Conservation (phyloP, 176 grass and related monocot genomes). For the Oryza officinalis region DNA sequence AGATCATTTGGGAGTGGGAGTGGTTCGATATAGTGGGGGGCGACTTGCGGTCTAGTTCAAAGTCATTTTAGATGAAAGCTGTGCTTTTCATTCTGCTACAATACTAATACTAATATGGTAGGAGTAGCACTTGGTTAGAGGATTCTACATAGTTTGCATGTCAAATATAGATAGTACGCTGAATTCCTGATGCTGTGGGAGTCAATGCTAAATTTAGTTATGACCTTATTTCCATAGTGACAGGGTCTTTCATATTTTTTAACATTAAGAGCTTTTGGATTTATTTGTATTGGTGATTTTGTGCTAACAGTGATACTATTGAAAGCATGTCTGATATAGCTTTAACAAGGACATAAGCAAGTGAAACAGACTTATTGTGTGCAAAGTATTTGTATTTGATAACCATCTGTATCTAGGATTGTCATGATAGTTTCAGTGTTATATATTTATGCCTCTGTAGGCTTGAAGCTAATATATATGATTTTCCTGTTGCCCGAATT, state of each 20-base stretch:
- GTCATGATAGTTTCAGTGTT: slow-evolving; percentile 8
- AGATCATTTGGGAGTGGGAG: not conserved
- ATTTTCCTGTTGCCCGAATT: slow-evolving; percentile 13
- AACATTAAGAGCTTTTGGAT: not conserved
- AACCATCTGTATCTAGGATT: not conserved
- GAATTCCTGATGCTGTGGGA: not conserved
- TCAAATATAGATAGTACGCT: not conserved
- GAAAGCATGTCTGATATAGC: not conserved
- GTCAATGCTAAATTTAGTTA: not conserved
- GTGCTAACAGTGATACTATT: slow-evolving; percentile 1
- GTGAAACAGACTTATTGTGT: not conserved
- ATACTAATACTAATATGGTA: not conserved
- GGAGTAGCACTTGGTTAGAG: not conserved
- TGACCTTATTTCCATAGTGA: not conserved
- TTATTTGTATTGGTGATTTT: not conserved
- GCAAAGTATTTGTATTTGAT: not conserved
- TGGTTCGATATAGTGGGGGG: not conserved
- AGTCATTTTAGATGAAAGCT: slow-evolving; percentile 11
- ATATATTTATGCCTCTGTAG: not conserved
- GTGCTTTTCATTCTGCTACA: no score
- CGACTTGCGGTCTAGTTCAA: not conserved
- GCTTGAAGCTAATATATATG: not conserved
- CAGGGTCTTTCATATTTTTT: not conserved
- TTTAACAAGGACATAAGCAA: not conserved
- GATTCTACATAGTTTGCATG: slow-evolving; percentile 1